Conservation (phyloP, 768 basidiomycete species). For the Aureoboletus auriporus region DNA sequence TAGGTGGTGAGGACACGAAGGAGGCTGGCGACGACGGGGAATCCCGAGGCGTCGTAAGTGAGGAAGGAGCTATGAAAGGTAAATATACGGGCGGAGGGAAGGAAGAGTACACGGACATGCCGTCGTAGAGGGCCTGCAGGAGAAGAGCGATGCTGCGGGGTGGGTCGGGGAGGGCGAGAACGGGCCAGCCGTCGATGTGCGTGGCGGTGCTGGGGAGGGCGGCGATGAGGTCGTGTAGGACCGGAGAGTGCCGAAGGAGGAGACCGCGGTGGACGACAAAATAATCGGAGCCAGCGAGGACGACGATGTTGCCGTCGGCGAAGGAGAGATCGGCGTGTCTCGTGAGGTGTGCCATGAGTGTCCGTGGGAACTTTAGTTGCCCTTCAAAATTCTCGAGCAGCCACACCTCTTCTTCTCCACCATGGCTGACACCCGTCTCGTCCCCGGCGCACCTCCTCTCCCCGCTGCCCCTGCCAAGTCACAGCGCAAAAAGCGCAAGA, state of each 20-base stretch:
- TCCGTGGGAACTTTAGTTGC: constrained; percentile 16
- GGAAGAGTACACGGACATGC: constrained; percentile 44
- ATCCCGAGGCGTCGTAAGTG: constrained; percentile 46
- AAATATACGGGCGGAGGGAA: constrained; percentile 10
- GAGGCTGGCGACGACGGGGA: constrained; percentile 50
- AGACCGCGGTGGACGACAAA: constrained; percentile 70
- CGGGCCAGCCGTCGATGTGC: constrained; percentile 51
- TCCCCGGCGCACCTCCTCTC: constrained; percentile 78
- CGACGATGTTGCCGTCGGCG: constrained; percentile 63
- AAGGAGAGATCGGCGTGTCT: constrained; percentile 58
- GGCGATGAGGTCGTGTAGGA: constrained; percentile 41
- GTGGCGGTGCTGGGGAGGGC: constrained; percentile 18
- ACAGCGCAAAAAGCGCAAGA: constrained; percentile 67
- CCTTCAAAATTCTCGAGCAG: constrained; percentile 12
- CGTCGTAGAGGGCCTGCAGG: constrained; percentile 65
- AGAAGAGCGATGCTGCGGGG: constrained; percentile 57
- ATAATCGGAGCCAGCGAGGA: constrained; percentile 53
- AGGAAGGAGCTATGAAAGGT: constrained; percentile 39
- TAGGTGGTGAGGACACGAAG: constrained; percentile 65
- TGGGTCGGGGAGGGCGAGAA: constrained; percentile 51
- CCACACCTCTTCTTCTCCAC: background rate
- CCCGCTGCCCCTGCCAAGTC: constrained; percentile 56
- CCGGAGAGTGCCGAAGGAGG: constrained; percentile 57
- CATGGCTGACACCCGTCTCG: constrained; percentile 49
- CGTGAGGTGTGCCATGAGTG: constrained; percentile 23